Conservation (phyloP, 495 filamentous ascomycete species). For the Pseudotulostoma volvatum region DNA sequence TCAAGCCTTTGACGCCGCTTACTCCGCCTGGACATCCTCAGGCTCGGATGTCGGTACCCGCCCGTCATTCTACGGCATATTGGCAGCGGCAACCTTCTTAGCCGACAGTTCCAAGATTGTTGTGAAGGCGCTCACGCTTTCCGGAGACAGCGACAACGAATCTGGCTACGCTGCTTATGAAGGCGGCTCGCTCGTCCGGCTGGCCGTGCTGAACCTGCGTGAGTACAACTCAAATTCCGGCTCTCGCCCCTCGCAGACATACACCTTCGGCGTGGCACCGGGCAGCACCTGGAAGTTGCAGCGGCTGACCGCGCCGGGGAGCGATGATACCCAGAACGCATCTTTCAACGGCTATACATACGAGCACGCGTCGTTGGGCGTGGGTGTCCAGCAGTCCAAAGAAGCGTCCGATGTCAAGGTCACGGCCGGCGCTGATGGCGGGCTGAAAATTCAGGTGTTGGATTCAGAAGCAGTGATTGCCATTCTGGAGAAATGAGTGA, state of each 20-base stretch:
- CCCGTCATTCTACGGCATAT: conserved; percentile 49
- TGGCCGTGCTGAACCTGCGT: conserved; percentile 43
- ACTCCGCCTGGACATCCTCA: conserved; percentile 41
- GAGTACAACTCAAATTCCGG: conserved; percentile 39
- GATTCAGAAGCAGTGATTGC: conserved; percentile 29
- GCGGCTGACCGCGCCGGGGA: conserved; percentile 43
- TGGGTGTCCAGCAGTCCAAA: conserved; percentile 38
- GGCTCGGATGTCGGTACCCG: conserved; percentile 42
- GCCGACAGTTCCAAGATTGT: conserved; percentile 17
- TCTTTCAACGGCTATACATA: conserved; percentile 49
- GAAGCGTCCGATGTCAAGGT: conserved; percentile 39
- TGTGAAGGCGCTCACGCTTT: conserved; percentile 1
- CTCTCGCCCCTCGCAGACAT: conserved; percentile 19
- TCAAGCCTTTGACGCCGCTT: conserved; percentile 46
- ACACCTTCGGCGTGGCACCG: conserved; percentile 26
- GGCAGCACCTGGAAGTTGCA: conserved; percentile 18
- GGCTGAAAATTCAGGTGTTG: conserved; percentile 30
- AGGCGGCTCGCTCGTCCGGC: conserved; percentile 23
- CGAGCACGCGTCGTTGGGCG: conserved; percentile 43
- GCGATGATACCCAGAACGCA: conserved; percentile 44
- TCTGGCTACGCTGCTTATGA: conserved; percentile 40
- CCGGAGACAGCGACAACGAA: conserved; percentile 10
- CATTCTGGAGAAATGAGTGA: too few relatives aligned
- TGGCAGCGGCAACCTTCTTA: conserved; percentile 41
- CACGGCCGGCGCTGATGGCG: conserved; percentile 24